Evolutionary conservation across 495 filamentous ascomycete genomes (phyloP), one percentile per base, ranked within the genome.

Genomic region (Symbiotaphrina buchneri): DNA sequence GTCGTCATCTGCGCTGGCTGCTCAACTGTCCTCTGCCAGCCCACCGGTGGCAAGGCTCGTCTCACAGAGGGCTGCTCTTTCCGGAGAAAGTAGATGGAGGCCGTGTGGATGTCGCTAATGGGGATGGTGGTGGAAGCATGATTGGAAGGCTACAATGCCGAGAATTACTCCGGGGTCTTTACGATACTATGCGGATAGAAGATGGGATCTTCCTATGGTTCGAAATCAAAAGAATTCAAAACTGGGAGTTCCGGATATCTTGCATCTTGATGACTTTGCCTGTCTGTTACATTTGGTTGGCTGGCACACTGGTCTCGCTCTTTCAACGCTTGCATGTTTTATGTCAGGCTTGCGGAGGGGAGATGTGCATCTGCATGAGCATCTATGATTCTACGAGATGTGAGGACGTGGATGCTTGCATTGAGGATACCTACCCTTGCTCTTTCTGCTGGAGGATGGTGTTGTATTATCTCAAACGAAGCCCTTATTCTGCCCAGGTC

Each of bases 1-100:
- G 87, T 97, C 54, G 87, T 97, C 58, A 85, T 93, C 66, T 97
- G 87, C 68, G 79, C 79, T 48, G 85, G 85, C 41, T 94, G 85
- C 74, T 84, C 81, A 36, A 91, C 82, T 42, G 80, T 87, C 34
- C 78, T 94, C 28, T 95, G 87, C 74, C 87, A 97, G 58, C 87
- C 87, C 38, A 97, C 87, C 39, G 87, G 87, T 65, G 80, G 87
- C 41, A 97, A 97, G 67, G 87, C 87, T 44, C 58, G 87, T 46
- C 64, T 97, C 45, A 97, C 87, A 33, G 87, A 97, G 70, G 87
- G 85, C 43, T 97, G 87, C 72, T 93, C 84, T 49, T 97, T 94
- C 76, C 71, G 87, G 64, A 75, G 81, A 59, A 97, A 97, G 83
- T 97, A 93, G 66, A 76, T 22, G 2, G 18, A 4, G n/a, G 10